Conservation (phyloP, 2,329 filamentous ascomycete genomes). For the Alternaria rosae region DNA sequence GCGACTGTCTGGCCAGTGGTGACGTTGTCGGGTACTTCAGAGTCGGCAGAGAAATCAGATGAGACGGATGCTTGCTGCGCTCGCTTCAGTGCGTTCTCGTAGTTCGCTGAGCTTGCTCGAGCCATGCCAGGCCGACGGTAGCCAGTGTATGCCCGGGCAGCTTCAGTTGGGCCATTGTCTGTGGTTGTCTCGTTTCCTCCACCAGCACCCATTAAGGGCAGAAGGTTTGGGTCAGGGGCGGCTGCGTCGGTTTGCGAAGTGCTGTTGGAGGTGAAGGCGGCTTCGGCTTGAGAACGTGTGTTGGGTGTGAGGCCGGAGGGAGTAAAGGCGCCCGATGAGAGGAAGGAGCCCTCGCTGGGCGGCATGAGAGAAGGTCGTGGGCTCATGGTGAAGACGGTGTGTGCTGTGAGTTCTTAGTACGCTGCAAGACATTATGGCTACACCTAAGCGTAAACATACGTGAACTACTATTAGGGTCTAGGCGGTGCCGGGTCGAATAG, state of each 20-base stretch:
- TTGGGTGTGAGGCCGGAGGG: slow-evolving; percentile 47
- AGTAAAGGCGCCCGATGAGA: slow-evolving; percentile 29
- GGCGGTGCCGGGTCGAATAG: neutral
- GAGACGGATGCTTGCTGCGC: slow-evolving; percentile 34
- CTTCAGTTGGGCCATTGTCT: slow-evolving; percentile 28
- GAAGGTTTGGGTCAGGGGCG: slow-evolving; percentile 37
- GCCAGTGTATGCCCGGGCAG: slow-evolving; percentile 32
- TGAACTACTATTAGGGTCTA: neutral
- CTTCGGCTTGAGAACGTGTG: slow-evolving; percentile 47
- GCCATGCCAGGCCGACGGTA: slow-evolving; percentile 32
- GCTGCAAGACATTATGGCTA: neutral
- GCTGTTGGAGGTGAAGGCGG: slow-evolving; percentile 41
- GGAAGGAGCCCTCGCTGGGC: slow-evolving; percentile 25
- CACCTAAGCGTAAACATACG: neutral
- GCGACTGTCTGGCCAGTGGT: slow-evolving; percentile 22
- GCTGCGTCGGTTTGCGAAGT: slow-evolving; percentile 45
- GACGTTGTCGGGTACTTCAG: slow-evolving; percentile 16
- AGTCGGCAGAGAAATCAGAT: slow-evolving; percentile 31
- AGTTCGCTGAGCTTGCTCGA: slow-evolving; percentile 42
- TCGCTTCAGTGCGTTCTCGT: slow-evolving; percentile 36
- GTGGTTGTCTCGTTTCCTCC: slow-evolving; percentile 8
- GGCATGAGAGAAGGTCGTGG: slow-evolving; percentile 28
- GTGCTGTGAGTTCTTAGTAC: neutral
- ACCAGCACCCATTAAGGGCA: slow-evolving; percentile 8
- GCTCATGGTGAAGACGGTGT: slow-evolving; percentile 21